Evolutionary conservation across 305 asterid genomes (phyloP), one percentile per base, ranked within the genome.

Genomic region (Fraxinus nigra): DNA sequence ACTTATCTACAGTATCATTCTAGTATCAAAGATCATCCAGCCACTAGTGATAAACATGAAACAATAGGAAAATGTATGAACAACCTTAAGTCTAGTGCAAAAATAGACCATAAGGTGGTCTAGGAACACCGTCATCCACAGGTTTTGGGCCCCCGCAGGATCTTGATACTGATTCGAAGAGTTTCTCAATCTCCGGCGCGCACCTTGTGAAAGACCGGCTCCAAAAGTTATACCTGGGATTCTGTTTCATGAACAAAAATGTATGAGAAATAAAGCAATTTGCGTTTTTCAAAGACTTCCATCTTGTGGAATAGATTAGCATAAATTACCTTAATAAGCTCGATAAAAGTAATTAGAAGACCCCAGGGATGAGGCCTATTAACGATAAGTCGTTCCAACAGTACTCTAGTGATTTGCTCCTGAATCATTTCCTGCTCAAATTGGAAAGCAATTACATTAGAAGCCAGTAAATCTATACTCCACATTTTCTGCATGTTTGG

Each of bases 361-460:
- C 99, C 99, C 99, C 99, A 97, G 0, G 99, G 99, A 86, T 94
- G 98, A 81, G 99, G 98, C 83, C 98, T 88, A 76, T 94, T 95
- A 34, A 97, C 99, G 34, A 93, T 94, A 65, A 94, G 89, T 38
- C 98, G 95, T 82, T 97, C 99, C 85, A 97, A 83, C 22, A 97
- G 88, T 32, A 97, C 99, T 75, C 99, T 88, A 32, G 99, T 97
- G 84, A 97, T 97, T 84, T 97, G 99, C 83, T 94, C 99, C 88
- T 94, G 98, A 84, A 97, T 90, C 87, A 86, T 87, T 87, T 97
- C 99, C 98, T 94, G 97, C 92, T 76, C 35, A 28, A 70, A 75
- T 69, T 28, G 11, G 18, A 63, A 34, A 0, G 9, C 32, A 24
- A 76, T 14, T 5, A 28, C 43, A 61, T 75, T 4, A 79, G 35